phyloP scores from a whole-genome alignment of 768 basidiomycete genomes.

The Daedaleopsis nitida region DNA sequence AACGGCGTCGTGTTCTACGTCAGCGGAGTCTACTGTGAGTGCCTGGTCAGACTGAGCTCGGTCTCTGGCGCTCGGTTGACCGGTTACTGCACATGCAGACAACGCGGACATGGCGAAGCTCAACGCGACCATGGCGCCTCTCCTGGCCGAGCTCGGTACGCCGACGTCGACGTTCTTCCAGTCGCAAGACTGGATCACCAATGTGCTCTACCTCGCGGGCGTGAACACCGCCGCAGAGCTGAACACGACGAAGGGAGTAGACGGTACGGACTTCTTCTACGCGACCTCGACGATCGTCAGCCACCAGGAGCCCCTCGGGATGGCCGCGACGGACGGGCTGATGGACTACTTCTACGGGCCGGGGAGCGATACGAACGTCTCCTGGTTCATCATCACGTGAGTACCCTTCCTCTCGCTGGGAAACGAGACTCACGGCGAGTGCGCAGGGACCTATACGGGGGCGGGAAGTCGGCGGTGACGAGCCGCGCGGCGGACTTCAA shows the following conservation, averaged over 20 bases:
- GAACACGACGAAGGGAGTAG: not conserved
- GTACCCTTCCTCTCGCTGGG: not conserved
- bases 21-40: not conserved
- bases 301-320: not conserved
- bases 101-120: not conserved
- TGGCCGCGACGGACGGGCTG: not conserved
- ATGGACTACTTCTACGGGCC: constrained; percentile 1
- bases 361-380: not conserved
- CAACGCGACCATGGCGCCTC: not conserved
- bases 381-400: constrained; percentile 1
- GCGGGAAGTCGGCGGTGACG: not conserved
- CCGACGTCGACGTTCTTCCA: not conserved
- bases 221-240: not conserved
- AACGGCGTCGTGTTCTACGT: not conserved
- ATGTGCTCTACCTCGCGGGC: not conserved
- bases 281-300: not conserved
- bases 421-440: not conserved
- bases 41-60: not conserved
- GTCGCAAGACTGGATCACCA: not conserved
- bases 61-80: not conserved
- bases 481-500: not conserved
- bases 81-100: not conserved
- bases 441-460: constrained; percentile 1
- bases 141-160: not conserved
- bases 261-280: not conserved